These are phyloP conservation scores for Ulota crispa DNA, from an alignment of 225 moss, liverwort and hornwort genomes.

Conservation along the genomic window DNA sequence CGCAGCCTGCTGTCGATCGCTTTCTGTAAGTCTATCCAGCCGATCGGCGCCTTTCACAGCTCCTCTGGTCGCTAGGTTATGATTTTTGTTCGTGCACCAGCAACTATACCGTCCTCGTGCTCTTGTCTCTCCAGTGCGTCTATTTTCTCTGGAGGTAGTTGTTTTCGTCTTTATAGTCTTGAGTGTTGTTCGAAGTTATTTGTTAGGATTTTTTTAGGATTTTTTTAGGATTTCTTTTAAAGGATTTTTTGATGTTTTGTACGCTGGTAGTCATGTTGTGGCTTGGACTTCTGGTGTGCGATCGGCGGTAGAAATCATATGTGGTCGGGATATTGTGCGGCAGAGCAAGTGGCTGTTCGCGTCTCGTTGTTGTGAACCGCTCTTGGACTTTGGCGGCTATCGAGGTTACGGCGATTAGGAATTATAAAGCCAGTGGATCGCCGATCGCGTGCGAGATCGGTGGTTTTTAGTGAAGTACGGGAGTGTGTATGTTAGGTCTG, in stretches of 20 bases:
- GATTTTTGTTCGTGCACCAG: background rate
- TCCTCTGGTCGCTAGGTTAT: constrained; percentile 15
- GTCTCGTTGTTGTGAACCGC: constrained; percentile 14
- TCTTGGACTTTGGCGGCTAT: background rate
- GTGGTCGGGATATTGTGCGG: background rate
- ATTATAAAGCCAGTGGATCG: constrained; percentile 28
- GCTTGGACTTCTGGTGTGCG: background rate
- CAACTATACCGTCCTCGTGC: background rate
- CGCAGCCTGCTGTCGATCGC: constrained; percentile 7
- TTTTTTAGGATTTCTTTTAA: too few species aligned
- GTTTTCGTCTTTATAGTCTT: background rate
- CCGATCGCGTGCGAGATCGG: constrained; percentile 42
- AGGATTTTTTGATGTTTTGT: too few species aligned
- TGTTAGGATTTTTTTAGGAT: too few species aligned
- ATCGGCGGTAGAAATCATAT: constrained; percentile 29
- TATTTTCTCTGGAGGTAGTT: background rate
- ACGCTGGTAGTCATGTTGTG: background rate
- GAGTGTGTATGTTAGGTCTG: background rate
- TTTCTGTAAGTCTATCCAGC: constrained; percentile 37
- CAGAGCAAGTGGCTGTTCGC: constrained; percentile 9
- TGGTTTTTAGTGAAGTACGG: background rate
- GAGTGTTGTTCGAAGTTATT: background rate
- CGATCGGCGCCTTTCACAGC: constrained; percentile 31
- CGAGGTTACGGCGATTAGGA: constrained; percentile 18
- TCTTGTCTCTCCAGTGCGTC: background rate